Evolutionary conservation across 257 asterid species (phyloP).

Genomic region (Linaria vulgaris): DNA sequence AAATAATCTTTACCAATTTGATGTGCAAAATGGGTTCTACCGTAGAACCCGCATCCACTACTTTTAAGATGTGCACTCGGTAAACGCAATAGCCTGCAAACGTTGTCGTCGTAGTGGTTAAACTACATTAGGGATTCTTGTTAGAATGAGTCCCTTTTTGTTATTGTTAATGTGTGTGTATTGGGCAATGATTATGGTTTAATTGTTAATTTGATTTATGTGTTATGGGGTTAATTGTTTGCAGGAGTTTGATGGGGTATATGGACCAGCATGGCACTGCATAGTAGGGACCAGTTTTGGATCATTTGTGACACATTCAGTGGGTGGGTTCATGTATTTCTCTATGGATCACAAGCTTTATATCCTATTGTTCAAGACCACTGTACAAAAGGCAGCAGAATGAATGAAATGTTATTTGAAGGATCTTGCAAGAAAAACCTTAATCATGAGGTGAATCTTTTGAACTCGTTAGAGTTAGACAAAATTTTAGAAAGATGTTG

Average conservation of each 20-base stretch:
- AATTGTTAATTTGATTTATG: not conserved
- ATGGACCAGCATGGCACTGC: slow-evolving; percentile 98
- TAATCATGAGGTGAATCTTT: too few relatives aligned
- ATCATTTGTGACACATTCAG: slow-evolving; percentile 79
- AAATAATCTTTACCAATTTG: too few relatives aligned
- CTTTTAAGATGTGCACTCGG: too few relatives aligned
- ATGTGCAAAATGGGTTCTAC: too few relatives aligned
- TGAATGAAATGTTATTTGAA: too few relatives aligned
- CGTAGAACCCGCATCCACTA: too few relatives aligned
- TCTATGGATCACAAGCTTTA: slow-evolving; percentile 69
- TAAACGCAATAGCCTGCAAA: too few relatives aligned
- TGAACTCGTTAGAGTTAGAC: too few relatives aligned
- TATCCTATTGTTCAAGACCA: slow-evolving; percentile 83
- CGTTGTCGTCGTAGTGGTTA: too few relatives aligned
- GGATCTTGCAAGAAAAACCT: too few relatives aligned
- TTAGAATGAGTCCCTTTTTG: not conserved
- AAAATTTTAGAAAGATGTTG: too few relatives aligned
- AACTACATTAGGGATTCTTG: too few relatives aligned
- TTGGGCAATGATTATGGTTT: not conserved
- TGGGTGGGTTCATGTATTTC: slow-evolving; percentile 87
- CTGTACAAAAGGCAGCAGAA: slow-evolving; percentile 28
- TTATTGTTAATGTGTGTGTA: not conserved
- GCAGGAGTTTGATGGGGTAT: slow-evolving; percentile 74
- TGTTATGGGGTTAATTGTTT: not conserved
- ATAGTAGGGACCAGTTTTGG: slow-evolving; percentile 85